These are phyloP conservation scores for Anthracocystis setariae DNA, from an alignment of 1,284 basidiomycete species.

Conservation along the genomic window DNA sequence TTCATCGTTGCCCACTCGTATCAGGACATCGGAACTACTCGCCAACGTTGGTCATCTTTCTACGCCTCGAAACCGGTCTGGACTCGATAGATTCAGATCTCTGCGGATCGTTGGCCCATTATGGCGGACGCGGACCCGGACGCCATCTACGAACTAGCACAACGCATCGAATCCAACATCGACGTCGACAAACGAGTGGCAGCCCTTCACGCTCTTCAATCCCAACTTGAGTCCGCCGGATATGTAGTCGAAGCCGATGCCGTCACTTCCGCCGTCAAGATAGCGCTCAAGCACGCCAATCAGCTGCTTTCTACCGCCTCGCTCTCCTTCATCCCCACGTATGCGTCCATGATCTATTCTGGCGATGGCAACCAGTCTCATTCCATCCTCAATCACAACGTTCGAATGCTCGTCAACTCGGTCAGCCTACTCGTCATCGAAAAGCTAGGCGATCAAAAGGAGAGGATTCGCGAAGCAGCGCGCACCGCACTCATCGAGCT, in stretches of 20 bases:
- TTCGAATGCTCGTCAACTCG: constrained; percentile 71
- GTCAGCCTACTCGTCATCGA: constrained; percentile 80
- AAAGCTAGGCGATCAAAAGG: constrained; percentile 80
- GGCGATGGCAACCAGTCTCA: constrained; percentile 31
- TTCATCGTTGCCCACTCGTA: too few species aligned
- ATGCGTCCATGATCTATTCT: constrained; percentile 49
- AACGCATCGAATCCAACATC: constrained; percentile 44
- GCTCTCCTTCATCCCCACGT: constrained; percentile 60
- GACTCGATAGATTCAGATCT: too few species aligned
- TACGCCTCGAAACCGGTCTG: too few species aligned
- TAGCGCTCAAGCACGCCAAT: constrained; percentile 80
- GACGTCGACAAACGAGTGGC: constrained; percentile 46
- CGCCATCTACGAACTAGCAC: constrained; percentile 41
- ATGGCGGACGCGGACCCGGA: constrained; percentile 50
- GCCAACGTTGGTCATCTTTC: too few species aligned
- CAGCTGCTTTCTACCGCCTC: constrained; percentile 73
- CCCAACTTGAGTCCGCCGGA: constrained; percentile 31
- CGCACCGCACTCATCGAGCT: constrained; percentile 78
- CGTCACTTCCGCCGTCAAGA: constrained; percentile 72
- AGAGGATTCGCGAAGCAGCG: constrained; percentile 78
- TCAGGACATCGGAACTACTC: too few species aligned
- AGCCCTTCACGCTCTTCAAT: constrained; percentile 36
- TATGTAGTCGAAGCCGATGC: constrained; percentile 52
- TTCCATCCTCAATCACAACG: constrained; percentile 37
- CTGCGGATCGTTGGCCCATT: too few species aligned